These are phyloP conservation scores for Keithomyces neogunnii DNA, from an alignment of 2,329 filamentous ascomycete species.

Conservation along the genomic window DNA sequence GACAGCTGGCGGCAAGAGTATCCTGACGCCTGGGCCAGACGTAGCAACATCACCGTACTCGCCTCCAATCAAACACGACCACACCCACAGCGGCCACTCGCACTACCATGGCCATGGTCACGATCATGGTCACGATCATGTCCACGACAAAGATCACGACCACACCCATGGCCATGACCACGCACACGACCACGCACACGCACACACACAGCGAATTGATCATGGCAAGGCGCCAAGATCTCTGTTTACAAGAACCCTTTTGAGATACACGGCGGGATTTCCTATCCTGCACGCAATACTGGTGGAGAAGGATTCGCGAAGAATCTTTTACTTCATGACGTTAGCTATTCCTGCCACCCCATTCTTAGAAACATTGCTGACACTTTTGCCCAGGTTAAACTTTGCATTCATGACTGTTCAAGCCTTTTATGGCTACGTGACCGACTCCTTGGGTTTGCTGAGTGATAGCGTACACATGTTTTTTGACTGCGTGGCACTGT, in stretches of 20 bases:
- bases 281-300: slow-evolving; percentile 81
- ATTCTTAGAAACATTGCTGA: not conserved
- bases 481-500: slow-evolving; percentile 89
- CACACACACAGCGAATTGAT: slow-evolving; percentile 20
- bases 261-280: slow-evolving; percentile 61
- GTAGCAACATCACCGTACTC: slow-evolving; percentile 18
- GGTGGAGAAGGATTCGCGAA: slow-evolving; percentile 81
- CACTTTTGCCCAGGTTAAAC: slow-evolving; percentile 57
- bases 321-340: slow-evolving; percentile 97
- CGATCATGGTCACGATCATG: slow-evolving; percentile 14
- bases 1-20: slow-evolving; percentile 30
- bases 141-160: slow-evolving; percentile 14
- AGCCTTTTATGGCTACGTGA: slow-evolving; percentile 87
- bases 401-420: slow-evolving; percentile 93
- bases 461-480: slow-evolving; percentile 99
- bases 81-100: slow-evolving; percentile 18
- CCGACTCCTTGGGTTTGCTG: slow-evolving; percentile 86
- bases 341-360: slow-evolving; percentile 32
- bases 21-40: slow-evolving; percentile 26
- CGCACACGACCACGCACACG: slow-evolving; percentile 14
- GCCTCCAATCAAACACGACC: slow-evolving; percentile 10
- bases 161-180: slow-evolving; percentile 18
- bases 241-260: slow-evolving; percentile 60
- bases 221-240: slow-evolving; percentile 47
- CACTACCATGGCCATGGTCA: slow-evolving; percentile 18